Percentiles rank a stretch among this genome's conserved stretches.
phyloP scores from a whole-genome alignment of 2,329 filamentous ascomycete genomes.

The Colletotrichum tropicicola region DNA sequence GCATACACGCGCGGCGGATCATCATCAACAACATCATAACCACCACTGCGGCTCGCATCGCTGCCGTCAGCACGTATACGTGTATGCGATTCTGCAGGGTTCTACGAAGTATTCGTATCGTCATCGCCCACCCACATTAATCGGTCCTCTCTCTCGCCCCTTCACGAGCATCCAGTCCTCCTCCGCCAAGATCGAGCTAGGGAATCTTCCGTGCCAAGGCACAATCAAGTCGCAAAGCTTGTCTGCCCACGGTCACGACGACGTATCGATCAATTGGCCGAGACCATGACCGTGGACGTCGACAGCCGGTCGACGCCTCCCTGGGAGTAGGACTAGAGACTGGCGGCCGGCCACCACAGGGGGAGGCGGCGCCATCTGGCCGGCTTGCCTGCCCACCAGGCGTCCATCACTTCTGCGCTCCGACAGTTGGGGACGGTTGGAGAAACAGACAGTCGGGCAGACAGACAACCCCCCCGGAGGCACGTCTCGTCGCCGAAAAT shows the following conservation, averaged over 20 bases:
- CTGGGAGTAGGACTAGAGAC: no score
- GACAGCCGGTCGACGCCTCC: no score
- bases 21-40: neutral
- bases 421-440: neutral
- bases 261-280: neutral
- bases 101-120: neutral
- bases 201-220: constrained; percentile 19
- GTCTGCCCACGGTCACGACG: neutral
- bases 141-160: neutral
- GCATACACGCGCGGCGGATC: neutral
- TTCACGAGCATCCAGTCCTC: neutral
- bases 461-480: neutral
- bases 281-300: neutral
- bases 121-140: neutral
- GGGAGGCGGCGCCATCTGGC: constrained; percentile 13
- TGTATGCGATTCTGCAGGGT: no score
- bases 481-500: constrained; percentile 19
- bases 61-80: neutral
- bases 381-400: neutral
- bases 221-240: constrained; percentile 27
- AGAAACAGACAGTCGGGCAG: neutral
- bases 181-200: constrained; percentile 17
- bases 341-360: neutral
- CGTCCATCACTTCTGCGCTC: neutral
- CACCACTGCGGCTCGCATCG: neutral